Base-by-base conservation (phyloP, 345 rosid genomes). In the Garcia nutans region DNA sequence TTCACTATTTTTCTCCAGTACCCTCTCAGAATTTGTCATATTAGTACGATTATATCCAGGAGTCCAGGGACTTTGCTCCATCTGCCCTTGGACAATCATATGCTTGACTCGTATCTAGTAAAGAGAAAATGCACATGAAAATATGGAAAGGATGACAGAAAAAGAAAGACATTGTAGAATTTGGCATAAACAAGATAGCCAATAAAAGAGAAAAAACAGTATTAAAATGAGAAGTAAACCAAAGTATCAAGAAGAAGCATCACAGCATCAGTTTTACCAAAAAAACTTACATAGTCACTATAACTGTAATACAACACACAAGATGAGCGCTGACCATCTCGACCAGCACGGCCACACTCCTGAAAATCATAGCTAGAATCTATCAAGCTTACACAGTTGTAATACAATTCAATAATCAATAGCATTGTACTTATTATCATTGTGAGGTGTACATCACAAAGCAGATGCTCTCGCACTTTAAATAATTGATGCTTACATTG, bases 281-380 rank as follows among this genome's bases (percentile, higher is more conserved):
- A 62, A 62, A 19, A 79, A 78, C 97, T 89, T 87, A 96, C 99
- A 81, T 90, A 96, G 81, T 96, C 98, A n/a, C 93, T 85, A 84
- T 96, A 96, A 77, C 90, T 90, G 79, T 96, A 96, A 84, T 90
- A 96, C 86, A 96, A 79, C 71, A 96, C 85, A 77, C 99, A 96
- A 73, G 99, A 96, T 44, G 99, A 83, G 59, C 87, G 90, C 79
- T 86, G 96, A 57, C 97, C 99, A 82, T 96, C 99, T 83, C 99
- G 87, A 81, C 99, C 99, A 73, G 99, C 99, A 78, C 97, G 98
- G 59, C 99, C 99, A 23, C 99, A 96, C 84, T 96, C 99, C 99
- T 96, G 77, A 28, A 77, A 72, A 44, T 76, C 71, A 74, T 55
- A 60, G 62, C 10, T 80, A 70, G 73, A 70, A 47, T 52, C 56